phyloP scores from a whole-genome alignment of 176 grass and related monocot species.

The Tuctoria greenei region DNA sequence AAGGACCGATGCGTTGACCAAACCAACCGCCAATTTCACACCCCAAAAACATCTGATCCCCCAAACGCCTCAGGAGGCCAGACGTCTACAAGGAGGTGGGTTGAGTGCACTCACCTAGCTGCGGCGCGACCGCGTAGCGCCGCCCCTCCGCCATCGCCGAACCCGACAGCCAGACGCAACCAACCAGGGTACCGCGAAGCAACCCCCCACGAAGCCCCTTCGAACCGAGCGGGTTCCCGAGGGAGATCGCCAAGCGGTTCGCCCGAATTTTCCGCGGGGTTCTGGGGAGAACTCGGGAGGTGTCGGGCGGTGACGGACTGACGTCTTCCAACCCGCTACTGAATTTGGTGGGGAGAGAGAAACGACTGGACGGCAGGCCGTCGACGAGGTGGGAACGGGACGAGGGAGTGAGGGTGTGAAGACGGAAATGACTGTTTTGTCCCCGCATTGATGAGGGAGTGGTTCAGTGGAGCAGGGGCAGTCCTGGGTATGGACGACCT shows the following conservation, averaged over 20 bases:
- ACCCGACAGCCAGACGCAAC: not conserved
- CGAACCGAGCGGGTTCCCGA: not conserved
- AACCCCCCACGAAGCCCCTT: not conserved
- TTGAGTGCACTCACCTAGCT: conserved; percentile 56
- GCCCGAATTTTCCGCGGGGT: conserved; percentile 9
- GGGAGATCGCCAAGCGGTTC: conserved; percentile 7
- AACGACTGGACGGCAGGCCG: conserved; percentile 16
- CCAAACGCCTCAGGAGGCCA: not conserved
- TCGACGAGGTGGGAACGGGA: not conserved
- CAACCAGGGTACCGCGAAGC: not conserved
- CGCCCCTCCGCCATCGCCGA: conserved; percentile 60
- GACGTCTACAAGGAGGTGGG: not conserved
- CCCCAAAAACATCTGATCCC: not conserved
- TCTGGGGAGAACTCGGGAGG: conserved; percentile 4
- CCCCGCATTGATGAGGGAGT: not conserved
- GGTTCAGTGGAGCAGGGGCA: not conserved
- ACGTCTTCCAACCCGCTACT: not conserved
- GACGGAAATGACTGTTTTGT: not conserved
- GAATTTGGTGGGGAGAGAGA: not conserved
- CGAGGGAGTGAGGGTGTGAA: not conserved
- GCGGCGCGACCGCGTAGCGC: conserved; percentile 67
- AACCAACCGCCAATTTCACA: not conserved
- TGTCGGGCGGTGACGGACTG: not conserved
- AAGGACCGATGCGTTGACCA: conserved; percentile 40
- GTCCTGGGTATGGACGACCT: not conserved